Base-by-base conservation (phyloP, 169 alveolate genomes). In the Plasmodium coatneyi region DNA sequence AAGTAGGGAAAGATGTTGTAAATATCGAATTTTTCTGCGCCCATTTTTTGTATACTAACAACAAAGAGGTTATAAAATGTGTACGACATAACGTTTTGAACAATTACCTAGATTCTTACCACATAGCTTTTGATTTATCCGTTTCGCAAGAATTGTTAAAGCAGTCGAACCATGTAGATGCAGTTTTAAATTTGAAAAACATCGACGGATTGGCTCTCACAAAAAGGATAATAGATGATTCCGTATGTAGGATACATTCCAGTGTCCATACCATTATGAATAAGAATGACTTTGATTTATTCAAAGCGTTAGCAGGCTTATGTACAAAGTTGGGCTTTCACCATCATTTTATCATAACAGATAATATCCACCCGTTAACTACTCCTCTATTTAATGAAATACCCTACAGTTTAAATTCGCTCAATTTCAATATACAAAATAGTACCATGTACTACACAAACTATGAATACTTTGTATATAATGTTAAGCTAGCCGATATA, bases 11-110 rank as follows among this genome's bases (percentile, higher is more conserved):
- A 9, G 60, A 72, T 19, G 16, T n/a, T 5, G 82, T 80, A 12
- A 89, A 89, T 80, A 10, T 89, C 10, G 94, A 80, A 89, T 89
- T 89, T 89, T 36, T 89, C 5, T 89, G 94, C 82, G 94, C 94
- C n/a, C 94, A 89, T 80, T 89, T 89, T 34, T 80, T 89, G 46
- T 89, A 89, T 89, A 89, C 76, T 80, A 80, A 89, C 82, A 80
- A 89, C 16, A 79, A 71, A 14, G 94, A 89, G 71, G 66, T 89
- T 79, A 89, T 89, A 56, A 89, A 89, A 89, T 89, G 94, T 89
- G 60, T 89, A 70, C 80, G 72, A 56, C 54, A 80, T 30, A 89
- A 89, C 32, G 10, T 9, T 56, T 79, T 89, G 32, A 80, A 80
- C 9, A 89, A 89, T 89, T 89, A 89, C 32, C 71, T 89, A 80